Conservation (phyloP, 2,329 filamentous ascomycete genomes). For the Phymatotrichopsis omnivora region DNA sequence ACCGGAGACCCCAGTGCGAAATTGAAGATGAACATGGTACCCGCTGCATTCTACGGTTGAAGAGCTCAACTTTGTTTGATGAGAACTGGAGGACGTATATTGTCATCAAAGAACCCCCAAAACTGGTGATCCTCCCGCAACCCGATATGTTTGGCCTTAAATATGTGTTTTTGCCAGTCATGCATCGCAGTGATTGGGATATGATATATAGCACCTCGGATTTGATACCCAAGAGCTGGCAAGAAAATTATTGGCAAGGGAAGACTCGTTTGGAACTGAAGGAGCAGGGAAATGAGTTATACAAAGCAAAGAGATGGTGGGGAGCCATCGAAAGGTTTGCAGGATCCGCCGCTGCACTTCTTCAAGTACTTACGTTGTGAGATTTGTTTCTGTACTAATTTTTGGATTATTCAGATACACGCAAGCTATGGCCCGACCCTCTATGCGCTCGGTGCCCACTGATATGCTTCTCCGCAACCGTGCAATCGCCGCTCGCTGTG, state of each 20-base stretch:
- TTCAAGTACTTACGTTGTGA: too few relatives aligned
- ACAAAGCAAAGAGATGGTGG: not conserved
- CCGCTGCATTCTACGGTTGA: too few relatives aligned
- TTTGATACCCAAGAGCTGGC: not conserved
- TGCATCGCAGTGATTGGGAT: conserved; percentile 2
- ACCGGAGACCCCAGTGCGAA: too few relatives aligned
- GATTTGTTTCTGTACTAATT: too few relatives aligned
- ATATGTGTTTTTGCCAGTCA: too few relatives aligned
- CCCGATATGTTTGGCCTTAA: too few relatives aligned
- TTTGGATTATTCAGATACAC: too few relatives aligned
- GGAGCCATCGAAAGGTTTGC: conserved; percentile 2
- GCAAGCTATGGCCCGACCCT: not conserved
- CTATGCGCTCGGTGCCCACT: not conserved
- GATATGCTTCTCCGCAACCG: not conserved
- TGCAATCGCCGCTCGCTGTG: not conserved
- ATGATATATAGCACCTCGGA: not conserved
- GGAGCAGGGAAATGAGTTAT: not conserved
- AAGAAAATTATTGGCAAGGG: not conserved
- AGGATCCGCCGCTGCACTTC: not conserved
- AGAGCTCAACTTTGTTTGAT: too few relatives aligned
- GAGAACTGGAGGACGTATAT: too few relatives aligned
- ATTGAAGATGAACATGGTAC: too few relatives aligned
- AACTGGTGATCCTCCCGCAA: too few relatives aligned
- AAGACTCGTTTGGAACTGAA: not conserved
- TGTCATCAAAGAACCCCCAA: too few relatives aligned